These are phyloP conservation scores for Candida patagonica DNA, from an alignment of 805 yeast genomes.

Conservation along the genomic window DNA sequence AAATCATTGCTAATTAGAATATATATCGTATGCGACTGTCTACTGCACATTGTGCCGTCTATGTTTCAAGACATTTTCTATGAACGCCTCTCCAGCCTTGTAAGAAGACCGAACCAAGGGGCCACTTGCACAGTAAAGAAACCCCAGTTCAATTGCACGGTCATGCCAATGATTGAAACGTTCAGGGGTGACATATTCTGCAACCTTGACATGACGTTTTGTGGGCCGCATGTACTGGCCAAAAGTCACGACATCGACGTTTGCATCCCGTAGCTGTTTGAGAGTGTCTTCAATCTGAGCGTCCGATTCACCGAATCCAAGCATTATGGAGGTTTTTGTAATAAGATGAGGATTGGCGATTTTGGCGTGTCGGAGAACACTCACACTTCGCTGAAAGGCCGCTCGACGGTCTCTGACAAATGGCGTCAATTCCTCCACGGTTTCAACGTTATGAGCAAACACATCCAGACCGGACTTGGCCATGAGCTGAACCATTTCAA, in stretches of 20 bases:
- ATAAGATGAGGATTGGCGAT: constrained; percentile 60
- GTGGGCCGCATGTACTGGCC: constrained; percentile 99
- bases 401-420: constrained; percentile 95
- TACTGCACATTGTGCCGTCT: constrained; percentile 35
- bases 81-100: constrained; percentile 97
- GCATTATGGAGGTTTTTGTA: constrained; percentile 92
- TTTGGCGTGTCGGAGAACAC: constrained; percentile 76
- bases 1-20: too few relatives aligned
- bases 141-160: constrained; percentile 77
- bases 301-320: constrained; percentile 94
- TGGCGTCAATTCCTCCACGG: constrained; percentile 92
- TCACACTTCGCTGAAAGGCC: constrained; percentile 77
- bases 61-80: constrained; percentile 83
- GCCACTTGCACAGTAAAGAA: constrained; percentile 93
- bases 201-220: constrained; percentile 96
- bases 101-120: constrained; percentile 94
- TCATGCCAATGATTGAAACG: constrained; percentile 91
- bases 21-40: too few relatives aligned
- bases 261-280: constrained; percentile 60
- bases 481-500: constrained; percentile 66
- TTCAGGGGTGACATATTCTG: constrained; percentile 87
- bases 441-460: constrained; percentile 93
- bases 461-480: constrained; percentile 89
- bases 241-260: constrained; percentile 92
- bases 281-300: constrained; percentile 75